These are phyloP conservation scores for Stephania cephalantha DNA, from an alignment of 164 flowering plant genomes.

Conservation along the genomic window DNA sequence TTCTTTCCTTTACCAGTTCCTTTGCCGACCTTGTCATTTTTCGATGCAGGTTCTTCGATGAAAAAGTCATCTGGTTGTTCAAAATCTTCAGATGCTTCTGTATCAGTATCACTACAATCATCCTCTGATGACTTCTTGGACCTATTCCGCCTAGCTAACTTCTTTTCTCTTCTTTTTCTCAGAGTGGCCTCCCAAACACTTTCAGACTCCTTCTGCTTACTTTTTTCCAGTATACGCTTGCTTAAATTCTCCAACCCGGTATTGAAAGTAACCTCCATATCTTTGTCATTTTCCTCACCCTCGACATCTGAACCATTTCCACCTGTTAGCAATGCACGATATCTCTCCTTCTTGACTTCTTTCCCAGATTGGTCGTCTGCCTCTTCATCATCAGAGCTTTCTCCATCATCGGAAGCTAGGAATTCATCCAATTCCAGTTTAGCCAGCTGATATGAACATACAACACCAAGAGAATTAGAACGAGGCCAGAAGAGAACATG, in stretches of 20 bases:
- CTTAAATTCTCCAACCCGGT: constrained; percentile 83
- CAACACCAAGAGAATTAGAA: neutral
- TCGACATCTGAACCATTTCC: constrained; percentile 64
- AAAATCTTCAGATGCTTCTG: constrained; percentile 33
- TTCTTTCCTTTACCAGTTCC: constrained; percentile 19
- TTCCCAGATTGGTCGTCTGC: constrained; percentile 28
- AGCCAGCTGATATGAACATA: constrained; percentile 39
- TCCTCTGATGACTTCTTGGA: constrained; percentile 61
- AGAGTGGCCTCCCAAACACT: constrained; percentile 81
- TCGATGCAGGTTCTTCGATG: constrained; percentile 44
- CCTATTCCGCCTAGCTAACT: constrained; percentile 47
- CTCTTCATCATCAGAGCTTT: constrained; percentile 35
- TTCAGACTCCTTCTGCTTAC: constrained; percentile 59
- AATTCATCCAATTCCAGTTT: constrained; percentile 66
- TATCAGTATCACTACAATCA: constrained; percentile 49
- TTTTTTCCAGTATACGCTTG: constrained; percentile 69
- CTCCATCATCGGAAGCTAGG: constrained; percentile 79
- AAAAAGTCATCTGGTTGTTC: constrained; percentile 80
- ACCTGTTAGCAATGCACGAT: constrained; percentile 55
- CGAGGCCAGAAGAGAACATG: too few species aligned
- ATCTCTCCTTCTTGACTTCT: constrained; percentile 42
- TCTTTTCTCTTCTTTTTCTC: constrained; percentile 66
- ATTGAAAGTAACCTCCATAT: constrained; percentile 95
- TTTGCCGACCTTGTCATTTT: constrained; percentile 17
- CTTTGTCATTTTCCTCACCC: constrained; percentile 44